Conservation (phyloP, 805 yeast species). For the Spathaspora hagerdaliae region DNA sequence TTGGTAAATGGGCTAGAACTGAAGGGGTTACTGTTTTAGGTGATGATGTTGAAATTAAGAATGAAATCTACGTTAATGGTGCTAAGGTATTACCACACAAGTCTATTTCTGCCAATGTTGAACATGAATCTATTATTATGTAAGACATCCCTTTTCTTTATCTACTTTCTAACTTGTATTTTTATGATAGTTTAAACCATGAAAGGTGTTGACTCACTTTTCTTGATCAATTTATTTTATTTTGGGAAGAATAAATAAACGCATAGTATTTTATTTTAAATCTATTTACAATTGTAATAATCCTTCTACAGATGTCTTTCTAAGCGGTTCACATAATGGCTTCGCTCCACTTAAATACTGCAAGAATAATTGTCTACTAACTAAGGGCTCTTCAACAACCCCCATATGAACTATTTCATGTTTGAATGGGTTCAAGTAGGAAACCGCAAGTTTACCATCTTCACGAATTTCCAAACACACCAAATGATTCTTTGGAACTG, state of each 20-base stretch:
- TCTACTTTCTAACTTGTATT: background rate
- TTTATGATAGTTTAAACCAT: background rate
- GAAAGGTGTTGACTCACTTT: constrained; percentile 2
- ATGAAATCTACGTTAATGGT: constrained; percentile 98
- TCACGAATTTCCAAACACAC: constrained; percentile 53
- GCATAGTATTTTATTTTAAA: background rate
- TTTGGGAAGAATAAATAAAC: background rate
- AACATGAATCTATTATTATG: constrained; percentile 98
- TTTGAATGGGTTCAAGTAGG: constrained; percentile 25
- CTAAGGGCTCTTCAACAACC: constrained; percentile 52
- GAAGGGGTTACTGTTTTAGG: constrained; percentile 98
- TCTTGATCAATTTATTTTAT: background rate
- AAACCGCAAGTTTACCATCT: constrained; percentile 23
- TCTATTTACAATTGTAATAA: background rate
- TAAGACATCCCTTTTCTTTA: constrained; percentile 30
- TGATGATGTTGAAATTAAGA: constrained; percentile 97
- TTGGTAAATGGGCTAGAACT: constrained; percentile 98
- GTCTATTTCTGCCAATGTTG: constrained; percentile 92
- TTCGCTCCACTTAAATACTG: constrained; percentile 70
- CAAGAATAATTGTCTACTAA: constrained; percentile 65
- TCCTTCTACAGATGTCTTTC: constrained; percentile 38
- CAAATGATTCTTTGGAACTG: constrained; percentile 72
- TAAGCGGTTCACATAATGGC: constrained; percentile 59
- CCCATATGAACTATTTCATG: constrained; percentile 45
- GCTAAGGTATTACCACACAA: constrained; percentile 99